These are phyloP conservation scores for Beta vulgaris DNA, from an alignment of 148 eudicot species.

Conservation along the genomic window DNA sequence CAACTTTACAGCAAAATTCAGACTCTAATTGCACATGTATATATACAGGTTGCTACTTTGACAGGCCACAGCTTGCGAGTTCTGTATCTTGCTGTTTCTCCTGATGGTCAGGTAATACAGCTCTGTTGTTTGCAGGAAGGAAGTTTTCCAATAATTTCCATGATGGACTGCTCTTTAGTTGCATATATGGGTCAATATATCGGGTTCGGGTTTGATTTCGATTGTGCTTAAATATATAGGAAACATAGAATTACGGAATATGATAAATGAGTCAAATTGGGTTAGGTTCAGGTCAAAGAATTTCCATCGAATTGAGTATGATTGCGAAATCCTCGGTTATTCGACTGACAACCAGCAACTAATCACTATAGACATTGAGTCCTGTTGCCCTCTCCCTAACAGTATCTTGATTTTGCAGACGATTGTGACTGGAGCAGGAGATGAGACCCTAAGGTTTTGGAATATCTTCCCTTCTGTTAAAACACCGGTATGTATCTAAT, in stretches of 20 bases:
- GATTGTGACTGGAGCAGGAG: constrained; percentile 98
- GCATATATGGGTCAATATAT: no score
- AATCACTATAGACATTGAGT: no score
- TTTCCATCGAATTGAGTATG: no score
- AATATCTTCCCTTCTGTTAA: constrained; percentile 89
- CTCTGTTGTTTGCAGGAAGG: neutral
- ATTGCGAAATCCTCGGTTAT: no score
- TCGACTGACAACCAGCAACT: no score
- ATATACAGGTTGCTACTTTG: constrained; percentile 76
- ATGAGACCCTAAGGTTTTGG: constrained; percentile 93
- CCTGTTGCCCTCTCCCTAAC: no score
- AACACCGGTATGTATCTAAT: constrained; percentile 54
- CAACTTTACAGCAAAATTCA: neutral
- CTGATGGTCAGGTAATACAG: constrained; percentile 87
- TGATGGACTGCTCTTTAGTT: neutral
- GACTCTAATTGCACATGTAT: neutral
- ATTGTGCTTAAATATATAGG: no score
- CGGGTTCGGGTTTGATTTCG: no score
- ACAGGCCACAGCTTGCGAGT: constrained; percentile 96
- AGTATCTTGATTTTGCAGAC: constrained; percentile 45
- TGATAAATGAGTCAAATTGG: no score
- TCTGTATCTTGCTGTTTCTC: constrained; percentile 86
- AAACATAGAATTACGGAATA: no score
- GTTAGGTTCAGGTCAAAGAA: no score
- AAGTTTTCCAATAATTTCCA: neutral